Percentiles rank a stretch among this genome's conserved stretches.
Conservation (phyloP, 305 asterid species). For the Lippia alba region DNA sequence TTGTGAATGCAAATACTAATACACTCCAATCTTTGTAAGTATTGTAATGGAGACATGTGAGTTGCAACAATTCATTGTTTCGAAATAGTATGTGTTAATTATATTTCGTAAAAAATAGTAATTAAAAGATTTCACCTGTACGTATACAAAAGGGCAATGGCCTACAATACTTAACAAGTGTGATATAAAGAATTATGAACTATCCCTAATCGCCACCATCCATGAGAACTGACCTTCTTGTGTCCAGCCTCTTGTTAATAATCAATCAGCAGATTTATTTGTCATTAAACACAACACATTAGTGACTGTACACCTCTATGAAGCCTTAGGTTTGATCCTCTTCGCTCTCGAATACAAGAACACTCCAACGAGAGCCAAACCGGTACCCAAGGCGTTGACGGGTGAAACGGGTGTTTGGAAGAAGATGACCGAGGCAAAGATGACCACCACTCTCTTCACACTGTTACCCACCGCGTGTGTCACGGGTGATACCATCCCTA, state of each 20-base stretch:
- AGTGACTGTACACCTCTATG: slow-evolving; percentile 28
- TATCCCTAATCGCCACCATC: not conserved
- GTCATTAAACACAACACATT: not conserved
- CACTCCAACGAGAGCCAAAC: slow-evolving; percentile 87
- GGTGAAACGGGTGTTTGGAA: slow-evolving; percentile 71
- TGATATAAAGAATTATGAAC: not conserved
- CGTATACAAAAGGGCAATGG: not conserved
- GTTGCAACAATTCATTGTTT: too few relatives aligned
- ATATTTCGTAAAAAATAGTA: too few relatives aligned
- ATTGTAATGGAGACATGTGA: too few relatives aligned
- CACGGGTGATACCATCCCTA: slow-evolving; percentile 81
- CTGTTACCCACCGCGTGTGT: slow-evolving; percentile 93
- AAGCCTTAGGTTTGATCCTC: slow-evolving; percentile 66
- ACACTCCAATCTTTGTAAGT: too few relatives aligned
- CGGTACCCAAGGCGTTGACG: slow-evolving; percentile 77
- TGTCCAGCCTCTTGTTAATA: not conserved
- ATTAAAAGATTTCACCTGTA: not conserved
- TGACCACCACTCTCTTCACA: slow-evolving; percentile 83
- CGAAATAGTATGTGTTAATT: too few relatives aligned
- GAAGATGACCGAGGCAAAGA: slow-evolving; percentile 76
- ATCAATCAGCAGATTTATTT: not conserved
- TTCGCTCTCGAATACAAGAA: slow-evolving; percentile 75
- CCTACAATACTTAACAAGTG: not conserved
- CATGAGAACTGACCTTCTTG: not conserved
- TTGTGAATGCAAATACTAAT: too few relatives aligned